These are phyloP conservation scores for Pittosporum tobira DNA, from an alignment of 129 eudicot species.

Conservation along the genomic window DNA sequence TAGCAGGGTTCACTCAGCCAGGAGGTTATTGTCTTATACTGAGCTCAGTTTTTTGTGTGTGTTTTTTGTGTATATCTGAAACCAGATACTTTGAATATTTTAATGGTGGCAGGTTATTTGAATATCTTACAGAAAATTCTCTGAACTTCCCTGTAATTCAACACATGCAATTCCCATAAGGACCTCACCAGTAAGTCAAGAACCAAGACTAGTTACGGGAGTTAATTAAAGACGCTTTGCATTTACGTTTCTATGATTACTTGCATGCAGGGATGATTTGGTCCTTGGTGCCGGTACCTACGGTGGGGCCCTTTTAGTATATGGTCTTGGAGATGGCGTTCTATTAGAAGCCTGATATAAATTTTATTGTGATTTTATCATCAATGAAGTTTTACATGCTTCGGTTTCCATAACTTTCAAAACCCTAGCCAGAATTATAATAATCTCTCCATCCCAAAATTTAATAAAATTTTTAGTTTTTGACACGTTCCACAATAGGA, in stretches of 20 bases:
- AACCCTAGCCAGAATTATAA: no score
- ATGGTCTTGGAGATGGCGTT: conserved; percentile 95
- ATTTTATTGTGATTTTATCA: no score
- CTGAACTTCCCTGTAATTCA: conserved; percentile 87
- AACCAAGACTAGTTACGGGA: not conserved
- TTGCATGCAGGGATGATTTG: conserved; percentile 75
- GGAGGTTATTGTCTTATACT: conserved; percentile 40
- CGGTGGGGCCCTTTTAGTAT: conserved; percentile 90
- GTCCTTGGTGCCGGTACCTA: conserved; percentile 89
- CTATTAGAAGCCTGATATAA: conserved; percentile 76
- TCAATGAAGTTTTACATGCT: conserved; percentile 71
- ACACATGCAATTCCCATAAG: conserved; percentile 67
- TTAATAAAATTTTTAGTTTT: conserved; percentile 11
- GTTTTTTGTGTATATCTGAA: no score
- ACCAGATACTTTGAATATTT: conserved; percentile 13
- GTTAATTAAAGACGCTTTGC: not conserved
- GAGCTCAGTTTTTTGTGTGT: not conserved
- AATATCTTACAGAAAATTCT: conserved; percentile 67
- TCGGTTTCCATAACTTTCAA: conserved; percentile 79
- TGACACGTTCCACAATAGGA: not conserved
- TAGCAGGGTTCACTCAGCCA: conserved; percentile 92
- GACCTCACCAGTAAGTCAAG: conserved; percentile 52
- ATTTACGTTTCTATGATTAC: not conserved
- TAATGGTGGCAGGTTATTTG: conserved; percentile 63
- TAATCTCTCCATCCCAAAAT: no score